phyloP scores from a whole-genome alignment of 2,329 filamentous ascomycete species.

The Teratosphaeria destructans region DNA sequence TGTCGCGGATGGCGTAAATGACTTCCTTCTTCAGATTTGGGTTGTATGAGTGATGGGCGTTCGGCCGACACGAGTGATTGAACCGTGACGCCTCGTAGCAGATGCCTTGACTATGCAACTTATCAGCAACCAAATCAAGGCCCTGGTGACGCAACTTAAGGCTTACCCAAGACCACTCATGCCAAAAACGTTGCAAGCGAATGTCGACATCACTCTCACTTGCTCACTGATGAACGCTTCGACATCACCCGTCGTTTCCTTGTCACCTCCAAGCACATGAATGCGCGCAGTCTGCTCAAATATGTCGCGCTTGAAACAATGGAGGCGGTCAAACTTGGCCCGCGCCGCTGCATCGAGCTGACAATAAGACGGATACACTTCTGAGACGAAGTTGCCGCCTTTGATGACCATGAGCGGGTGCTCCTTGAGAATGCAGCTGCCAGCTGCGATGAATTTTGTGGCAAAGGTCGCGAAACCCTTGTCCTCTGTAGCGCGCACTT shows the following conservation, averaged over 20 bases:
- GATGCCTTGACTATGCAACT: conserved; percentile 6
- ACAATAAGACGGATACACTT: conserved; percentile 7
- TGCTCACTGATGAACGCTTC: conserved; percentile 8
- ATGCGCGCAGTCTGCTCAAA: conserved; percentile 10
- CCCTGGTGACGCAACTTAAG: not conserved
- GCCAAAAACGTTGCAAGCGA: conserved; percentile 17
- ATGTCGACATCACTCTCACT: conserved; percentile 15
- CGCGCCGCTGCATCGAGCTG: conserved; percentile 9
- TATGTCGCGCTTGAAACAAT: conserved; percentile 8
- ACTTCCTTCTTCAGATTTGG: conserved; percentile 7
- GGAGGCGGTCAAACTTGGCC: conserved; percentile 12
- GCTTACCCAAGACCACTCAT: conserved; percentile 2
- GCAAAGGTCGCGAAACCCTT: conserved; percentile 20
- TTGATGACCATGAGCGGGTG: conserved; percentile 10
- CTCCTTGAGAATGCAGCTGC: conserved; percentile 19
- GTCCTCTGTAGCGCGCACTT: conserved; percentile 8
- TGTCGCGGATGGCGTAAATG: conserved; percentile 16
- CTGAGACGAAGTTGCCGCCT: not conserved
- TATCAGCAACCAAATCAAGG: not conserved
- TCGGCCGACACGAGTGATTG: conserved; percentile 18
- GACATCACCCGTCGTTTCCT: conserved; percentile 2
- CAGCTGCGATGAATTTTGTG: conserved; percentile 9
- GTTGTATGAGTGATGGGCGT: conserved; percentile 11
- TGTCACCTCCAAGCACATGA: conserved; percentile 5
- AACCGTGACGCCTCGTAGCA: conserved; percentile 10